Conservation (phyloP, 192 early-diverging fungal species). For the Gryganskiella cystojenkinii region DNA sequence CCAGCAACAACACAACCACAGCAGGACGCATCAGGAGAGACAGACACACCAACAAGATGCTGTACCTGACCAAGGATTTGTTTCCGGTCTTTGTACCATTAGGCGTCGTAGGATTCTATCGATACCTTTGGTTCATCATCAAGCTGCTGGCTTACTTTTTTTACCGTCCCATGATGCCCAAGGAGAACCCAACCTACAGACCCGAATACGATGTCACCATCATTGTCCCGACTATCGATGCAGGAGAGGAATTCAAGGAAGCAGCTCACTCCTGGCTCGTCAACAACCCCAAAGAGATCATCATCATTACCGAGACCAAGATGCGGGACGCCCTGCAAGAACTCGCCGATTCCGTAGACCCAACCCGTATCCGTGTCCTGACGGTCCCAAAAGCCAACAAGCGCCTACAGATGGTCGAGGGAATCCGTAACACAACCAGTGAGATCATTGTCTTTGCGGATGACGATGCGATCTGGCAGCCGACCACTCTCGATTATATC, state of each 20-base stretch:
- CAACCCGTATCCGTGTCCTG: conserved; percentile 61
- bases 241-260: conserved; percentile 77
- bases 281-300: conserved; percentile 73
- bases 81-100: conserved; percentile 76
- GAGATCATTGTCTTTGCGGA: conserved; percentile 77
- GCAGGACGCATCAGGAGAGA: neutral
- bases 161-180: conserved; percentile 70
- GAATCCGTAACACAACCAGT: conserved; percentile 68
- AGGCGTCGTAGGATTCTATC: conserved; percentile 78
- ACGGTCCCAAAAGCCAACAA: conserved; percentile 73
- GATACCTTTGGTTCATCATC: conserved; percentile 77
- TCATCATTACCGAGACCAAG: conserved; percentile 74
- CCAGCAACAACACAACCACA: neutral
- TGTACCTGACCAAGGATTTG: conserved; percentile 75
- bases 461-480: conserved; percentile 76
- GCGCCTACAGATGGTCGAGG: conserved; percentile 76
- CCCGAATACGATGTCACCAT: conserved; percentile 75
- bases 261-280: conserved; percentile 73
- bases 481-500: conserved; percentile 68
- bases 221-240: conserved; percentile 79
- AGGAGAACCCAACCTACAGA: conserved; percentile 65
- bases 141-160: conserved; percentile 70
- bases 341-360: conserved; percentile 69
- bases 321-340: conserved; percentile 64
- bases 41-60: conserved; percentile 51